Evolutionary conservation across 208 protist species (phyloP).

Genomic region (Leishmania tarentolae): DNA sequence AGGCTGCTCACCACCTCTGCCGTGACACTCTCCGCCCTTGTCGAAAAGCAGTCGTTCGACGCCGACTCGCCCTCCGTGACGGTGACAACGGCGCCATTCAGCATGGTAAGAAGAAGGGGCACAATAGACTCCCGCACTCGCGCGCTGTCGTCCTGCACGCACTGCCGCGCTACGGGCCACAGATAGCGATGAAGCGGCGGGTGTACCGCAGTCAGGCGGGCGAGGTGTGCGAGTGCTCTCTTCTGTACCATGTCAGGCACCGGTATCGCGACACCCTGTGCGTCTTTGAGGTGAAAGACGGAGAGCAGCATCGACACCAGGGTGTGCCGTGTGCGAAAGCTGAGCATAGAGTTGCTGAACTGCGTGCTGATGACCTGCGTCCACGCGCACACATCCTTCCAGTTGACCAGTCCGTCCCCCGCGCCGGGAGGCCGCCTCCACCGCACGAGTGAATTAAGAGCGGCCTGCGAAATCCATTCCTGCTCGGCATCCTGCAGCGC

Average conservation of each 20-base stretch:
- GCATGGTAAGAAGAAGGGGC: constrained; percentile 69
- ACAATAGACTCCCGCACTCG: constrained; percentile 79
- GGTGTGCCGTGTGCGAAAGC: constrained; percentile 44
- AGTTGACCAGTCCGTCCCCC: constrained; percentile 5
- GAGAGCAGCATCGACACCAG: constrained; percentile 70
- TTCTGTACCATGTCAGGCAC: constrained; percentile 48
- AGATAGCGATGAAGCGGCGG: constrained; percentile 63
- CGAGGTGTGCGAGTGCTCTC: constrained; percentile 57
- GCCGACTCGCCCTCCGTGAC: background rate
- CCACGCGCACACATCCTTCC: constrained; percentile 42
- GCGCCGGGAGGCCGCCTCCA: constrained; percentile 7
- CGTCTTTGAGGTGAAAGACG: constrained; percentile 61
- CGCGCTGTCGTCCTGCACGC: constrained; percentile 70
- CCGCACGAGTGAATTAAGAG: constrained; percentile 16
- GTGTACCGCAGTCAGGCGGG: constrained; percentile 50
- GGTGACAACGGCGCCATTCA: constrained; percentile 34
- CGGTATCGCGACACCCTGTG: constrained; percentile 31
- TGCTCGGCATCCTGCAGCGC: constrained; percentile 19
- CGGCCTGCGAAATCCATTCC: constrained; percentile 1
- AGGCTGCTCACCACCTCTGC: constrained; percentile 67
- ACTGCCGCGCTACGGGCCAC: constrained; percentile 73
- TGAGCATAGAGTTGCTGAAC: constrained; percentile 49
- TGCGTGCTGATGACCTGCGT: constrained; percentile 40
- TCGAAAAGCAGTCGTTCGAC: background rate
- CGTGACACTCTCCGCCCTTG: constrained; percentile 12